Conservation (phyloP, 257 asterid genomes). For the Capsicum pubescens region DNA sequence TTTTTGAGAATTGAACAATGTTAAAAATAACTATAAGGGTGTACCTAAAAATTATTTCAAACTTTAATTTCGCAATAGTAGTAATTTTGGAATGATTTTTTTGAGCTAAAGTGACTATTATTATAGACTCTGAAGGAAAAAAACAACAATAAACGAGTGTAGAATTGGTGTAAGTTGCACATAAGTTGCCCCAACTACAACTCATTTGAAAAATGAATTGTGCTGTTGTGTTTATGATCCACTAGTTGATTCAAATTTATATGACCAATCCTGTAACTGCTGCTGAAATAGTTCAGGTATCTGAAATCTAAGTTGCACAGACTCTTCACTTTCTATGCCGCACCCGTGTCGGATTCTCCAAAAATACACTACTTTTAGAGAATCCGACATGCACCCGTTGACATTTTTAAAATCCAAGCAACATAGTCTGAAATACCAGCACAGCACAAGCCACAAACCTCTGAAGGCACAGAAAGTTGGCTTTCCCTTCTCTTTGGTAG, state of each 20-base stretch:
- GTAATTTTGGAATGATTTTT: not conserved
- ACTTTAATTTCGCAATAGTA: too few species aligned
- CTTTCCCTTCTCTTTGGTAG: conserved; percentile 22
- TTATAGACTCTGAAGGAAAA: not conserved
- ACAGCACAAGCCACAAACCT: conserved; percentile 13
- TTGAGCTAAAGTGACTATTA: not conserved
- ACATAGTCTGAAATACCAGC: not conserved
- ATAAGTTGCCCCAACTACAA: not conserved
- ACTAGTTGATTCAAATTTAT: conserved; percentile 5
- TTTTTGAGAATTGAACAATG: not conserved
- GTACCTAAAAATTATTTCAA: not conserved
- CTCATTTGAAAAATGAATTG: conserved; percentile 14
- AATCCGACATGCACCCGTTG: too few species aligned
- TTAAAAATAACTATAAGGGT: not conserved
- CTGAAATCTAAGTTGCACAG: not conserved
- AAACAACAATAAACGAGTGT: not conserved
- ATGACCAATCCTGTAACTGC: not conserved
- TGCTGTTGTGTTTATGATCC: conserved; percentile 3
- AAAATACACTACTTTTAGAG: too few species aligned
- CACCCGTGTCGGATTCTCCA: too few species aligned
- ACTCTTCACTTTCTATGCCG: too few species aligned
- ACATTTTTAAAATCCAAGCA: too few species aligned
- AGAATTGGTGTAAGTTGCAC: not conserved
- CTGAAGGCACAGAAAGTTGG: conserved; percentile 15
- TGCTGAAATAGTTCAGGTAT: not conserved